Base-by-base conservation (phyloP, 2,329 filamentous ascomycete species). In the Magnaporthiopsis poae region DNA sequence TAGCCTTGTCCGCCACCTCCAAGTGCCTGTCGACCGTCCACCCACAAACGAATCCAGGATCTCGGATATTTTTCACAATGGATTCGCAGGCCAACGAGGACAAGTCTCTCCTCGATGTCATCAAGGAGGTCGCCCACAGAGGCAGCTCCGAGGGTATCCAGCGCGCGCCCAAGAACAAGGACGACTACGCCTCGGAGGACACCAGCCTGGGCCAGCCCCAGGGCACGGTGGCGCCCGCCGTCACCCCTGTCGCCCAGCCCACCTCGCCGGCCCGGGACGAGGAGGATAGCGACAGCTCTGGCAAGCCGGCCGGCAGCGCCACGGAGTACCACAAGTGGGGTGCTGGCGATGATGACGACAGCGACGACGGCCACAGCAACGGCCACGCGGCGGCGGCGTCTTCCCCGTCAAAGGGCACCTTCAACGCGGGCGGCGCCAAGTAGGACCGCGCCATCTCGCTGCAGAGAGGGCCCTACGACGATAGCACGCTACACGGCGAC, bases 401-500 rank as follows among this genome's bases (percentile, higher is more conserved):
- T 9, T 8, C 18, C 27, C 21, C 52, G 46, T 7, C 8, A 13
- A 27, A 8, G 31, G 39, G 21, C 46, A 8, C 27, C 21, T n/a
- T 1, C 8, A 2, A 3, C 15, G 8, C 56, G 56, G 33, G n/a
- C 33, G 31, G 33, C 64, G 59, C 21, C 64, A 60, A 61, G 59
- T 60, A 31, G 64, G 56, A 65, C 33, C 59, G 60, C 15, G 59
- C n/a, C n/a, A 65, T 65, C 64, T n/a, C 64, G n/a, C 64, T 33
- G 56, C 64, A 65, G 33, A 36, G 18, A 12, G 64, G 64, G 29
- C 59, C 64, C 21, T 65, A 65, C 64, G 60, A 46, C 56, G 64
- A 65, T 21, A 29, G 52, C 59, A 59, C 64, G 31, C 31, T 5
- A 7, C 64, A 65, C 25, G 56, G 64, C 31, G 31, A 61, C 64